phyloP scores from a whole-genome alignment of 2,329 filamentous ascomycete genomes.

The Atkinsonella hypoxylon region DNA sequence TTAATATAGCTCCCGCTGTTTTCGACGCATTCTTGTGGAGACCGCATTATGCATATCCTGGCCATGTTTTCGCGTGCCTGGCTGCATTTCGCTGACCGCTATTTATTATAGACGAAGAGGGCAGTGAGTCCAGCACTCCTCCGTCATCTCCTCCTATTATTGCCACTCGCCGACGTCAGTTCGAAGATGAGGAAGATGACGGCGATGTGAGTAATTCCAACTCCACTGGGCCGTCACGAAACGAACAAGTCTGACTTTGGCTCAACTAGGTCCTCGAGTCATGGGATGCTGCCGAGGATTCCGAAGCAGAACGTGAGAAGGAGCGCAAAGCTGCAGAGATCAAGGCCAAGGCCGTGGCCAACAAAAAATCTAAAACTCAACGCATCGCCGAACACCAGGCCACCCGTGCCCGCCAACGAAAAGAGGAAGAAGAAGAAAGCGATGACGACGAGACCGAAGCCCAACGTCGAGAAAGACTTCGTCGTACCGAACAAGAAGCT shows the following conservation, averaged over 20 bases:
- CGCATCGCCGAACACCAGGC: conserved; percentile 71
- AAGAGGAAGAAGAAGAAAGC: conserved; percentile 42
- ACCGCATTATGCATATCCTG: conserved; percentile 1
- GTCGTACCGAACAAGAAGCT: conserved; percentile 70
- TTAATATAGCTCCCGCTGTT: background rate
- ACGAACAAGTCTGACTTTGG: conserved; percentile 1
- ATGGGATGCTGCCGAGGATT: conserved; percentile 96
- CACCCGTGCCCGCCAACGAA: conserved; percentile 40
- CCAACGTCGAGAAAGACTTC: conserved; percentile 61
- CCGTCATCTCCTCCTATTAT: conserved; percentile 26
- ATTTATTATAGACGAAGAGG: conserved; percentile 25
- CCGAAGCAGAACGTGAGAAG: conserved; percentile 93
- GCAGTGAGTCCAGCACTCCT: conserved; percentile 24
- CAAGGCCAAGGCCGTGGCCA: conserved; percentile 80
- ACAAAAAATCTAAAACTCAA: conserved; percentile 80
- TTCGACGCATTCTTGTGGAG: conserved; percentile 3
- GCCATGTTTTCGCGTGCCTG: background rate
- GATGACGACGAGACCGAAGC: conserved; percentile 63
- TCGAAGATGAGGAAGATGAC: conserved; percentile 86
- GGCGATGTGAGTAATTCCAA: conserved; percentile 50
- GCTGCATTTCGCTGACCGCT: conserved; percentile 12
- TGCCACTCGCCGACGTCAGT: conserved; percentile 43
- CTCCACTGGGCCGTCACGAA: background rate
- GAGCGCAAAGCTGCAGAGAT: conserved; percentile 73
- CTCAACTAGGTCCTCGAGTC: conserved; percentile 69